Evolutionary conservation across 768 basidiomycete species (phyloP), one percentile per base, ranked within the genome.

Genomic region (Cyclocybe aegerita): DNA sequence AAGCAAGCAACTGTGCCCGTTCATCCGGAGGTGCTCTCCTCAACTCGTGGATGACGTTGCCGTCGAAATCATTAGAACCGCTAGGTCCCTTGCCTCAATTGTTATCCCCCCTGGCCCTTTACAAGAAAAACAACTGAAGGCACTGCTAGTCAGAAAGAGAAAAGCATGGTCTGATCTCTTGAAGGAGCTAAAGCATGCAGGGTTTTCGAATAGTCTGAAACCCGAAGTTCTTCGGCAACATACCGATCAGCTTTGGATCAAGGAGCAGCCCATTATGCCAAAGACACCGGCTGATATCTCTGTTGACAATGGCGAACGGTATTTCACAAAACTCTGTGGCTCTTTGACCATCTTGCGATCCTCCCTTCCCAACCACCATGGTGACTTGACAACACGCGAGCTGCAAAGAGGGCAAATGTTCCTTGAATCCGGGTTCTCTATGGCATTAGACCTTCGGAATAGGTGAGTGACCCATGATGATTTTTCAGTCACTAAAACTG

Each of bases 111-210:
- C 65, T 11, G 72, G 73, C 12, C 63, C 72, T 33, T 66, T 71
- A 58, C 81, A 75, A 52, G 80, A 70, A 52, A 90, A 83, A 70
- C 80, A 77, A 56, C 76, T 70, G 46, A 95, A 94, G 64, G 81
- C 84, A 15, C 68, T 98, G 8, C 73, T 89, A 36, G 80, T 81
- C 3, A 81, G 91, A 42, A 99, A 98, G 72, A 76, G 89, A 54
- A 91, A 90, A 62, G 94, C 94, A 0, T 93, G 87, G 81, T 85
- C 88, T 23, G 94, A 98, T 63, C 74, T 97, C 14, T 72, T 97
- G 54, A 96, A 93, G 67, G 93, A 94, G 61, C 71, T 97, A 46
- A 90, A 90, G 64, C 78, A 80, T 1, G 73, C 81, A 14, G 97
- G 97, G 14, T 76, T 98, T 46, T 74, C 91, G 0, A 67, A 74